Evolutionary conservation across 371 early-diverging fungal genomes (phyloP), one percentile per base, ranked within the genome.

Genomic region (Mortierella sp.): DNA sequence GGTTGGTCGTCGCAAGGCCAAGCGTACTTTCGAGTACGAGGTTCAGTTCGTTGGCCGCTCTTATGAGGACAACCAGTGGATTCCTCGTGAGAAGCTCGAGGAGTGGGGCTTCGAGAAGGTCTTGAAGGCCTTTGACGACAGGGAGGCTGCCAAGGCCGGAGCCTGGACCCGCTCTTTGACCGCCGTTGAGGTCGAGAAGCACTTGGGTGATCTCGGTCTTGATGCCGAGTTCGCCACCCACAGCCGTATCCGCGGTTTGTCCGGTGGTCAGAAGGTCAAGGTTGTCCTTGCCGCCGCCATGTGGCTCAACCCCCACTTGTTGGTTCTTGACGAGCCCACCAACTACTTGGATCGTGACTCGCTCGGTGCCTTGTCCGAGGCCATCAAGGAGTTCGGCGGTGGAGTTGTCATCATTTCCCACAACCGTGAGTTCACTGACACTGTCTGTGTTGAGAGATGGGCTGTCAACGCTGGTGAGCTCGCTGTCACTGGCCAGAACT

Each of bases 251-350:
- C 86, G 87, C 82, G 93, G 91, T 85, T 86, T 96, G 11, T 93
- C 94, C 66, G 95, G 95, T 84, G 95, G 95, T 69, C 95, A 96
- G 83, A 96, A 96, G 86, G 93, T 93, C 83, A 92, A 93, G 89
- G 87, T 96, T 57, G 93, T 93, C 46, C 88, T 96, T 74, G 94
- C 90, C 73, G 93, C 92, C 75, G 90, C 92, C 63, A 90, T 92
- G 90, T 93, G 93, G 93, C 86, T 89, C 83, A 84, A 87, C 71
- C 95, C 95, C 64, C 94, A 95, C 82, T 89, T 96, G 82, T 82
- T 96, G 68, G 93, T 95, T 81, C 83, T 94, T 63, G 95, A 96
- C 85, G 95, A 95, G 84, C 95, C 95, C 74, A 94, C 94, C 83
- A 92, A 91, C 75, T 91, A 92, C 82, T 83, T 92, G 82, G 91